Percentiles rank a stretch among this genome's conserved stretches.
phyloP scores from a whole-genome alignment of 352 stramenopile genomes.

The Aphanomyces astaci region DNA sequence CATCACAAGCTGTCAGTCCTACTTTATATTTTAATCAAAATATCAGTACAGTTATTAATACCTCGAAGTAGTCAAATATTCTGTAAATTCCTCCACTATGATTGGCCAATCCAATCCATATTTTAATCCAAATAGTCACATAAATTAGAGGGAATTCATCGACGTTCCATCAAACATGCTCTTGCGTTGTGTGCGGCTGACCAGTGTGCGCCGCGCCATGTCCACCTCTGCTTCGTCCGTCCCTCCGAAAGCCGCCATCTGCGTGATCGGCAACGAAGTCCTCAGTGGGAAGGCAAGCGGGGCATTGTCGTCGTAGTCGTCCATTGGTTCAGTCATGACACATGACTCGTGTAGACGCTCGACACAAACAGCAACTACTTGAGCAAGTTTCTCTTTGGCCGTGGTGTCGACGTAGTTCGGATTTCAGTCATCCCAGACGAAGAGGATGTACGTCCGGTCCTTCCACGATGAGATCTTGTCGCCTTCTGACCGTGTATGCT shows the following conservation, averaged over 20 bases:
- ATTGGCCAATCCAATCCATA: neutral
- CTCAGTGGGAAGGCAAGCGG: slow-evolving; percentile 63
- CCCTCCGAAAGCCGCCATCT: slow-evolving; percentile 55
- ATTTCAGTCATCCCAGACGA: slow-evolving; percentile 75
- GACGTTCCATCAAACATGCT: neutral
- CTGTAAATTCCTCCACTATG: no score
- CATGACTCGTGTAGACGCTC: slow-evolving; percentile 44
- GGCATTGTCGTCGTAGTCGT: neutral
- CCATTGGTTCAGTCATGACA: neutral
- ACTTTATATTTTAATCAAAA: no score
- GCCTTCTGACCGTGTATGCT: neutral
- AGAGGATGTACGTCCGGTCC: slow-evolving; percentile 44
- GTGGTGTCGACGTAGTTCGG: slow-evolving; percentile 67
- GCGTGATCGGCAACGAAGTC: slow-evolving; percentile 79
- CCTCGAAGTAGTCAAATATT: no score
- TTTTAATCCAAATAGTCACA: no score
- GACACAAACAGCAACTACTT: slow-evolving; percentile 83
- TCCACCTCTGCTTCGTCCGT: neutral
- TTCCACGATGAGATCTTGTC: neutral
- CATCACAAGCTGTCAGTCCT: no score
- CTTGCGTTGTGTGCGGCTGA: neutral
- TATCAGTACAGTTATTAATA: no score
- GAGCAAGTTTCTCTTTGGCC: slow-evolving; percentile 68
- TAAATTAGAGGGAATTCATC: neutral
- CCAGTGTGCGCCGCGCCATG: neutral